Percentiles rank a stretch among this genome's conserved stretches.
Evolutionary conservation across 2,329 filamentous ascomycete species (phyloP).

Genomic region (Microcera coccophila): DNA sequence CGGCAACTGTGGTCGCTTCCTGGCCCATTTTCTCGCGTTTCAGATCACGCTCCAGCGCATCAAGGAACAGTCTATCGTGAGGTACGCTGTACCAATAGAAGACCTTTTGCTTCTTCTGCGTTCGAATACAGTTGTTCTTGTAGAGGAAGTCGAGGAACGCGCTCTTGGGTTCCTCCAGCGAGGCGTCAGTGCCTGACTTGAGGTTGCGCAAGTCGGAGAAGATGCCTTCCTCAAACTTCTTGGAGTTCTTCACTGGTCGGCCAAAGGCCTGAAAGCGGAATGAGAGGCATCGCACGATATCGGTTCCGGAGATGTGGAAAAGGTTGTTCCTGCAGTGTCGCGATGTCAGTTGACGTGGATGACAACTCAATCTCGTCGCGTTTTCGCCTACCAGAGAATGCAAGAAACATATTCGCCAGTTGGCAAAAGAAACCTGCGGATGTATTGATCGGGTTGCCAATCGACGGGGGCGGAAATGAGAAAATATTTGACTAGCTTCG

Average conservation of each 20-base stretch:
- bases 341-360: constrained; percentile 4
- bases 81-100: constrained; percentile 99
- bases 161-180: constrained; percentile 97
- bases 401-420: constrained; percentile 99
- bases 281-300: constrained; percentile 95
- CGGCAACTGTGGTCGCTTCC: constrained; percentile 92
- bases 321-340: constrained; percentile 66
- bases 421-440: constrained; percentile 88
- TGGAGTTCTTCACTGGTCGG: constrained; percentile 97
- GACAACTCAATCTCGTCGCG: not conserved
- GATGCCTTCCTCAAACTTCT: constrained; percentile 99
- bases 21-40: constrained; percentile 99
- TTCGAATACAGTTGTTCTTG: constrained; percentile 99
- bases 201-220: constrained; percentile 98
- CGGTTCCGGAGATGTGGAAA: constrained; percentile 97
- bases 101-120: constrained; percentile 99
- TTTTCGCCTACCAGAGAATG: constrained; percentile 68
- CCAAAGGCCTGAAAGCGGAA: constrained; percentile 99
- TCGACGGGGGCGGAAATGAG: constrained; percentile 97
- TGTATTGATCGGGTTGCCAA: constrained; percentile 95
- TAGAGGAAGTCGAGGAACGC: constrained; percentile 97
- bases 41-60: constrained; percentile 92
- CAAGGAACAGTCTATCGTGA: constrained; percentile 93
- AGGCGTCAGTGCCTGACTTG: constrained; percentile 96
- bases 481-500: constrained; percentile 86